phyloP scores from a whole-genome alignment of 2,329 filamentous ascomycete genomes.

The Penicillium sp. region DNA sequence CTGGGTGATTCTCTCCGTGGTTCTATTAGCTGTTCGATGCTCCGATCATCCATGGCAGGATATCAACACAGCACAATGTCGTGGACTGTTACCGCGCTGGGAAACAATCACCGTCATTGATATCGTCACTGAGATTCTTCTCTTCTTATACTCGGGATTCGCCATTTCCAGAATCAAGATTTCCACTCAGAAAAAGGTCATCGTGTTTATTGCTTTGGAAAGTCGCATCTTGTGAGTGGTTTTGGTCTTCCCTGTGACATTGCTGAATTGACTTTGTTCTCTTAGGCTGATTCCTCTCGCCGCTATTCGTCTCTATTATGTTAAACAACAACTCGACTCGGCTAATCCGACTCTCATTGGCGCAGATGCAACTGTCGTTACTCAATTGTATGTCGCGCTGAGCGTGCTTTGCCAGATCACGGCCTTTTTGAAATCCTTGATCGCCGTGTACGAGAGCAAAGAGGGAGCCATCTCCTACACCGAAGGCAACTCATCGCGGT shows the following conservation, averaged over 20 bases:
- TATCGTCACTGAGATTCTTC: conserved; percentile 9
- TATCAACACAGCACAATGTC: conserved; percentile 8
- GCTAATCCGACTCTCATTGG: conserved; percentile 9
- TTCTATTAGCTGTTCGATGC: conserved; percentile 12
- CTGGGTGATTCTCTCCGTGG: conserved; percentile 6
- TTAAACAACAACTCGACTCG: conserved; percentile 8
- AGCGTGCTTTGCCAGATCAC: conserved; percentile 11
- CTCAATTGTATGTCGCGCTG: conserved; percentile 13
- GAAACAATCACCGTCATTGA: conserved; percentile 13
- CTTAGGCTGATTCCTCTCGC: conserved; percentile 12
- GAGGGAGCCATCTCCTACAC: conserved; percentile 6
- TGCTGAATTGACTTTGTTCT: neutral
- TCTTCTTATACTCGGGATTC: conserved; percentile 8
- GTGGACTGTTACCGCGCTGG: conserved; percentile 7
- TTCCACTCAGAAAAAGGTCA: conserved; percentile 10
- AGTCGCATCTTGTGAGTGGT: conserved; percentile 15
- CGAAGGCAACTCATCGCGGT: conserved; percentile 5
- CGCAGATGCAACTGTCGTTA: conserved; percentile 12
- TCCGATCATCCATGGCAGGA: conserved; percentile 10
- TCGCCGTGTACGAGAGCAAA: conserved; percentile 6
- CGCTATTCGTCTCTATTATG: conserved; percentile 11
- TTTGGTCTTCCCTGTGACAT: neutral
- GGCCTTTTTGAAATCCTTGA: conserved; percentile 15
- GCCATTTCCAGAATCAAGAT: conserved; percentile 14
- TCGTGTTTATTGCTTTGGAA: conserved; percentile 11